Evolutionary conservation across 495 filamentous ascomycete genomes (phyloP).

Genomic region (Penicillium parvum): DNA sequence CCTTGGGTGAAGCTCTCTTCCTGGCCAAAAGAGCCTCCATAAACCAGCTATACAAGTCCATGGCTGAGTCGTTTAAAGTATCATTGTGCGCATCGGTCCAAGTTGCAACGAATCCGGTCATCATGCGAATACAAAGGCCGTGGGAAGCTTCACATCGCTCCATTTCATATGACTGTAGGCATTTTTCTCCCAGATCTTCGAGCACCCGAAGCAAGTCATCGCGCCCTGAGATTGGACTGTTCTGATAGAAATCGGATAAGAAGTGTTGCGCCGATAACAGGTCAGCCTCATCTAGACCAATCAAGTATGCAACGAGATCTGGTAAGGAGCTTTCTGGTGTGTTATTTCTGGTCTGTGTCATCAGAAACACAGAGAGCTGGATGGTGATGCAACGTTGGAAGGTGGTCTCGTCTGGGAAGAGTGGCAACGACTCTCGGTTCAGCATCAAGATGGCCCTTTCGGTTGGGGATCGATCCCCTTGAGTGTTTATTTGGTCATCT

Average conservation of each 20-base stretch:
- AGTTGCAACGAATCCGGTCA: constrained; percentile 58
- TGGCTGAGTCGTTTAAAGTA: constrained; percentile 57
- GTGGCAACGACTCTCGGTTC: constrained; percentile 27
- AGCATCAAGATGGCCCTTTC: constrained; percentile 23
- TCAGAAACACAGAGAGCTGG: constrained; percentile 30
- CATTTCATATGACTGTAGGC: constrained; percentile 60
- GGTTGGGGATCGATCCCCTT: constrained; percentile 38
- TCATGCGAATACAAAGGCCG: constrained; percentile 62
- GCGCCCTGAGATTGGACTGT: constrained; percentile 26
- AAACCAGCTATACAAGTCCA: constrained; percentile 78
- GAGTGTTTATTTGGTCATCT: constrained; percentile 63
- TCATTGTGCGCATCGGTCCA: constrained; percentile 56
- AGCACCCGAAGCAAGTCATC: constrained; percentile 43
- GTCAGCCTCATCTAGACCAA: constrained; percentile 54
- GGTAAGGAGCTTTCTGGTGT: constrained; percentile 32
- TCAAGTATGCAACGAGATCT: constrained; percentile 54
- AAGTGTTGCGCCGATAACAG: constrained; percentile 51
- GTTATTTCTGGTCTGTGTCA: constrained; percentile 24
- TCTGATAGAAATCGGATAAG: constrained; percentile 44
- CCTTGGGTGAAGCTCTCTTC: constrained; percentile 58
- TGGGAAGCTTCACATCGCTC: constrained; percentile 75
- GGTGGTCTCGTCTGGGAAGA: constrained; percentile 27
- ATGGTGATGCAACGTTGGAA: constrained; percentile 39
- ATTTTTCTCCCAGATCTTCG: constrained; percentile 50
- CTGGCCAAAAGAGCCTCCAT: constrained; percentile 58